Percentiles rank a stretch among this genome's conserved stretches.
Conservation (phyloP, 2,329 filamentous ascomycete species). For the Trichoderma sp. region DNA sequence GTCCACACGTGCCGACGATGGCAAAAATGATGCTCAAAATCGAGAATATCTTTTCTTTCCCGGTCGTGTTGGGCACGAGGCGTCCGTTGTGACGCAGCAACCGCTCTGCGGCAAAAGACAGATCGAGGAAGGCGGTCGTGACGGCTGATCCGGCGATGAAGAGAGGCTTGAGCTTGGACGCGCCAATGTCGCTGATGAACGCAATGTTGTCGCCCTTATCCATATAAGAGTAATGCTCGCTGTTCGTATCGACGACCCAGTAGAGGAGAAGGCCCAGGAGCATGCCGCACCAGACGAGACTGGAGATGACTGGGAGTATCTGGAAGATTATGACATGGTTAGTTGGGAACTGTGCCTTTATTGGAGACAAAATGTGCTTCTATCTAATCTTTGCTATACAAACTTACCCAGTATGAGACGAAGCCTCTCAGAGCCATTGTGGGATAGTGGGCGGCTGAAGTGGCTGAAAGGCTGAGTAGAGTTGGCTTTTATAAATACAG, state of each 20-base stretch:
- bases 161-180: slow-evolving; percentile 67
- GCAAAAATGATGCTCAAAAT: slow-evolving; percentile 66
- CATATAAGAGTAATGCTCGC: slow-evolving; percentile 64
- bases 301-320: slow-evolving; percentile 70
- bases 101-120: slow-evolving; percentile 78
- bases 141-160: slow-evolving; percentile 73
- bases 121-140: slow-evolving; percentile 77
- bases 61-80: slow-evolving; percentile 70
- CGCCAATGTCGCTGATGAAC: slow-evolving; percentile 71
- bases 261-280: slow-evolving; percentile 70
- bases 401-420: slow-evolving; percentile 46
- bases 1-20: slow-evolving; percentile 71
- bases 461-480: not conserved
- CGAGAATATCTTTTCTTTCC: slow-evolving; percentile 63
- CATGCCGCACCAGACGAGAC: slow-evolving; percentile 65
- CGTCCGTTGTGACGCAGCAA: slow-evolving; percentile 82
- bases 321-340: slow-evolving; percentile 28
- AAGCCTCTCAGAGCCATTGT: slow-evolving; percentile 38
- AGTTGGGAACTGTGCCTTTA: not conserved
- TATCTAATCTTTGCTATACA: not conserved
- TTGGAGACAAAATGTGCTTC: not conserved
- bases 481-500: not conserved
- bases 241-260: slow-evolving; percentile 62
- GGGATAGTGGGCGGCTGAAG: slow-evolving; percentile 18
- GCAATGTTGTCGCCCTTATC: slow-evolving; percentile 59